Evolutionary conservation across 257 asterid genomes (phyloP).

Genomic region (Salvia miltiorrhiza): DNA sequence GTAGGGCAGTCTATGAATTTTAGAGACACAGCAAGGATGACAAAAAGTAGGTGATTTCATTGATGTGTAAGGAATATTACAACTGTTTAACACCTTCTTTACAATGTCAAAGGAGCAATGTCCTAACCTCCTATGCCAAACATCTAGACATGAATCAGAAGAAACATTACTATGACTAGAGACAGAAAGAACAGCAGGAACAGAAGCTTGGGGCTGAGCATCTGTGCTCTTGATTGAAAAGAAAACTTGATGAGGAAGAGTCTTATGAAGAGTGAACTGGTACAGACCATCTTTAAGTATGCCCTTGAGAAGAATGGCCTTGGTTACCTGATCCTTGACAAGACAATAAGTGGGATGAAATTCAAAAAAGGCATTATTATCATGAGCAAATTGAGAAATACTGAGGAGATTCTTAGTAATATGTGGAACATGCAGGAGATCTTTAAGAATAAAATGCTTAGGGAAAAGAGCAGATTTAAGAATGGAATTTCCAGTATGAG

Average conservation of each 20-base stretch:
- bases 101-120: no score
- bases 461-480: not conserved
- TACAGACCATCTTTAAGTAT: not conserved
- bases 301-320: not conserved
- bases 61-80: no score
- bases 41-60: no score
- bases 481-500: not conserved
- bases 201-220: not conserved
- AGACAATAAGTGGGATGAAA: not conserved
- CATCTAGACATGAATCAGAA: no score
- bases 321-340: not conserved
- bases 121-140: no score
- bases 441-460: not conserved
- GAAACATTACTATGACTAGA: no score
- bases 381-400: not conserved
- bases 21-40: no score
- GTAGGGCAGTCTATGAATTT: no score
- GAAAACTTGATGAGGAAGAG: not conserved
- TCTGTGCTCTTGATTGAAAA: no score
- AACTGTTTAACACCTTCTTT: no score
- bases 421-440: not conserved
- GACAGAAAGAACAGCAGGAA: no score
- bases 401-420: not conserved
- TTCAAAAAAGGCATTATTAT: not conserved
- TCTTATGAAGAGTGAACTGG: not conserved